These are phyloP conservation scores for Thelonectria olida DNA, from an alignment of 2,329 filamentous ascomycete genomes.

Conservation along the genomic window DNA sequence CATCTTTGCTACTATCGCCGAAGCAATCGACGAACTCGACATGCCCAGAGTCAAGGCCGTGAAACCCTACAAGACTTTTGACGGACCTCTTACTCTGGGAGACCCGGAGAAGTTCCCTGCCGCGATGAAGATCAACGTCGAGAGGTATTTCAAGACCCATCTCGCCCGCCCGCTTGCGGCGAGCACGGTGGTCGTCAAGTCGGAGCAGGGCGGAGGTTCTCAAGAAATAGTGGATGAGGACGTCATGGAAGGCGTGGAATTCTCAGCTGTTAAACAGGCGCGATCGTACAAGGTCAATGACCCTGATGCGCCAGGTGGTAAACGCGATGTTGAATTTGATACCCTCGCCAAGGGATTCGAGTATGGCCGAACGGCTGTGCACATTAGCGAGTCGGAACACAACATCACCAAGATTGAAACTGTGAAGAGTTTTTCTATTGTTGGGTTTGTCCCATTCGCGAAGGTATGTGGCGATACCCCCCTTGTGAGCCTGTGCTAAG, in stretches of 20 bases:
- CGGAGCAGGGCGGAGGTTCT: slow-evolving; percentile 56
- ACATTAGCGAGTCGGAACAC: slow-evolving; percentile 85
- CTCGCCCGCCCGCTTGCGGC: slow-evolving; percentile 78
- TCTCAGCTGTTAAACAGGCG: slow-evolving; percentile 79
- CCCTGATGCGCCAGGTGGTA: slow-evolving; percentile 77
- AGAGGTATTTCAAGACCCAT: slow-evolving; percentile 90
- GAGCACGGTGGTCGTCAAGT: slow-evolving; percentile 75
- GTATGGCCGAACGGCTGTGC: slow-evolving; percentile 91
- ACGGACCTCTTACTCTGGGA: slow-evolving; percentile 82
- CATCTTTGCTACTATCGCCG: slow-evolving; percentile 82
- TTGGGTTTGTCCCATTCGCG: slow-evolving; percentile 83
- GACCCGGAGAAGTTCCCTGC: slow-evolving; percentile 77
- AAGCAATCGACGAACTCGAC: slow-evolving; percentile 83
- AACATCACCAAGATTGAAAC: slow-evolving; percentile 91
- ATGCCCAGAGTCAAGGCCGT: slow-evolving; percentile 79
- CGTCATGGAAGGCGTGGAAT: slow-evolving; percentile 60
- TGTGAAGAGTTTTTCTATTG: slow-evolving; percentile 76
- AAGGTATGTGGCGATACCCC: slow-evolving; percentile 59
- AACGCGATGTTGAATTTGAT: slow-evolving; percentile 82
- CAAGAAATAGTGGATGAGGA: slow-evolving; percentile 62
- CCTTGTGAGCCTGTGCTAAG: slow-evolving; percentile 21
- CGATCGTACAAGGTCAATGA: slow-evolving; percentile 85
- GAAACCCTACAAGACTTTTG: slow-evolving; percentile 82
- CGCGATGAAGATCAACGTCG: slow-evolving; percentile 84
- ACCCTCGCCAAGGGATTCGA: slow-evolving; percentile 92